Base-by-base conservation (phyloP, 192 early-diverging fungal species). In the Coemansia furcata region DNA sequence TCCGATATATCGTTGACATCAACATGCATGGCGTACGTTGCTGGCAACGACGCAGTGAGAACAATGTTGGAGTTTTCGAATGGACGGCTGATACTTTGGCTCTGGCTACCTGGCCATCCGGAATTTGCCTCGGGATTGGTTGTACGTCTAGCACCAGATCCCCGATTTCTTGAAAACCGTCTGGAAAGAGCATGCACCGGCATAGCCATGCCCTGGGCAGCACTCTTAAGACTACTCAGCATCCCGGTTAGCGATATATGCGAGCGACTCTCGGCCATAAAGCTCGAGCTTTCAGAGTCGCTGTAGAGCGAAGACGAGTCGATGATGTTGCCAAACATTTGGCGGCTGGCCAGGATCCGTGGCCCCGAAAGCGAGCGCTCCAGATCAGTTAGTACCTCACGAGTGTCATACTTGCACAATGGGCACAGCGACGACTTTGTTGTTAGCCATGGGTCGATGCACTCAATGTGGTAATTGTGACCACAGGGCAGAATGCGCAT, bases 391-490 rank as follows among this genome's bases (percentile, higher is more conserved):
- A 83, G 64, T 10, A 78, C 77, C 35, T 59, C 67, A 40, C 78
- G 73, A 10, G 82, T 80, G 40, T 86, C 83, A 38, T 72, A 77
- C 46, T 84, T 81, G 72, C 85, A 86, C 35, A 84, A 57, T 4
- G 85, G 85, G 46, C 85, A 86, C 23, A 86, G 60, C 12, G 76
- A 82, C 0, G 74, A 79, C 43, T 82, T 78, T 58, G 76, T 61
- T 0, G 83, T 80, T 26, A 86, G 70, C 85, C 85, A 86, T 3
- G 78, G 80, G 46, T 86, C 85, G 39, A 86, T 80, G 62, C 85
- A 86, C 30, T 79, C 82, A 10, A 78, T 78, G 62, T 86, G 85
- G 66, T 83, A 86, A 67, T 76, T 75, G 77, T 86, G 85, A 19
- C 80, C 74, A 35, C 84, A 85, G 6, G 84, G 84, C 58, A 85